Conservation (phyloP, 495 filamentous ascomycete genomes). For the Corynascus novoguineensis region DNA sequence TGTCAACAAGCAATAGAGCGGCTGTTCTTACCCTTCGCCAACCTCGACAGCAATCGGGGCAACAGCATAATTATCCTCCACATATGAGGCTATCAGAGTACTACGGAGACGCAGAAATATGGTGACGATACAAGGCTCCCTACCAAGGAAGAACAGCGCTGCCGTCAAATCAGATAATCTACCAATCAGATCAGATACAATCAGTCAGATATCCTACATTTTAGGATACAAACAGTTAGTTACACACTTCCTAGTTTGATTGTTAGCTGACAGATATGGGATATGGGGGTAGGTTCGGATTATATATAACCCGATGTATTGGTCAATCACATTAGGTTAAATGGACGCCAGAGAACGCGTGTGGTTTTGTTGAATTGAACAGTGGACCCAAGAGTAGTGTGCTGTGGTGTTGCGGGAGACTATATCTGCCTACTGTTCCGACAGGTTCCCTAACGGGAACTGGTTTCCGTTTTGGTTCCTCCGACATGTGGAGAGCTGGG, state of each 20-base stretch:
- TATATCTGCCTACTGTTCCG: too few relatives aligned
- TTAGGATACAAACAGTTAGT: background rate
- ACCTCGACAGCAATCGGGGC: background rate
- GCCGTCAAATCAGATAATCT: background rate
- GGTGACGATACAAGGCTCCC: background rate
- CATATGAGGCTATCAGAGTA: background rate
- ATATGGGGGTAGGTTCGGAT: background rate
- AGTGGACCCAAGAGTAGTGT: too few relatives aligned
- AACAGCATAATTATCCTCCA: background rate
- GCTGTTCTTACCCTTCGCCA: background rate
- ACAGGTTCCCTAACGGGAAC: too few relatives aligned
- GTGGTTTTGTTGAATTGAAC: too few relatives aligned
- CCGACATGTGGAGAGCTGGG: too few relatives aligned
- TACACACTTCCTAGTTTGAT: background rate
- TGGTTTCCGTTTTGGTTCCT: too few relatives aligned
- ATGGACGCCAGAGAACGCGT: too few relatives aligned
- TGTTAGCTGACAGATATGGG: background rate
- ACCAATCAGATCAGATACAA: slow-evolving; percentile 1
- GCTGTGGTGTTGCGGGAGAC: too few relatives aligned
- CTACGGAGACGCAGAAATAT: background rate
- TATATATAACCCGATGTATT: background rate
- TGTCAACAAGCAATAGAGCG: background rate
- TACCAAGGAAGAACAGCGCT: background rate
- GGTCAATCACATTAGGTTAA: background rate
- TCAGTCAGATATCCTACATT: background rate